phyloP scores from a whole-genome alignment of 2,329 filamentous ascomycete species.

The Hypoxylon rubiginosum region DNA sequence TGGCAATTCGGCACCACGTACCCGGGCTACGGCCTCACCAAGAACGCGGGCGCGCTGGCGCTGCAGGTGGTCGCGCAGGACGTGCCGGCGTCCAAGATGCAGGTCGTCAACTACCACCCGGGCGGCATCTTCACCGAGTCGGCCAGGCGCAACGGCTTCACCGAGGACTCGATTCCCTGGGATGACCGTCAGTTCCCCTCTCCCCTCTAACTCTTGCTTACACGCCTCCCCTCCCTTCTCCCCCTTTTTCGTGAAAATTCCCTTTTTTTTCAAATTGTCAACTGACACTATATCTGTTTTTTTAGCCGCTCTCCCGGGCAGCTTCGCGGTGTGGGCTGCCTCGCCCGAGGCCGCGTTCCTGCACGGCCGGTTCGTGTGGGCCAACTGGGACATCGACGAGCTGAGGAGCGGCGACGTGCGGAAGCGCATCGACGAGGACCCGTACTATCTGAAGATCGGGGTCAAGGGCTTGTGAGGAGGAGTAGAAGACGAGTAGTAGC shows the following conservation, averaged over 20 bases:
- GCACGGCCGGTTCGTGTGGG: conserved; percentile 55
- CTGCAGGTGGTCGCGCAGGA: conserved; percentile 58
- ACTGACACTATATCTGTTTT: too few species aligned
- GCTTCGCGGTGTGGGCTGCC: conserved; percentile 58
- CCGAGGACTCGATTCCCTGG: conserved; percentile 42
- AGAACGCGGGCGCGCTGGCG: conserved; percentile 54
- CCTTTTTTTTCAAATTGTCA: not conserved
- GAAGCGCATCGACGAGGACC: conserved; percentile 46
- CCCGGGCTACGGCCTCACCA: conserved; percentile 55
- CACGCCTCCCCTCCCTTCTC: too few species aligned
- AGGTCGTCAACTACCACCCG: conserved; percentile 58
- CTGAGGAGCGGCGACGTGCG: conserved; percentile 47
- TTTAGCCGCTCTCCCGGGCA: conserved; percentile 52
- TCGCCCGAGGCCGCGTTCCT: conserved; percentile 56
- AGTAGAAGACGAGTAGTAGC: not conserved
- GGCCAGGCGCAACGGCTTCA: conserved; percentile 42
- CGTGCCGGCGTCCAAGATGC: conserved; percentile 50
- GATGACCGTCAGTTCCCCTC: conserved; percentile 52
- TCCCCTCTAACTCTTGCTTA: too few species aligned
- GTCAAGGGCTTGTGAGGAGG: conserved; percentile 36
- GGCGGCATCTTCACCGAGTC: conserved; percentile 55
- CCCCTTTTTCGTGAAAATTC: not conserved
- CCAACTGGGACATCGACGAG: conserved; percentile 59
- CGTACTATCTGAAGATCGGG: conserved; percentile 43
- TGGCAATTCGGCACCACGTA: conserved; percentile 40